Evolutionary conservation across 495 filamentous ascomycete species (phyloP), one percentile per base, ranked within the genome.

Genomic region (Cetradonia linearis): DNA sequence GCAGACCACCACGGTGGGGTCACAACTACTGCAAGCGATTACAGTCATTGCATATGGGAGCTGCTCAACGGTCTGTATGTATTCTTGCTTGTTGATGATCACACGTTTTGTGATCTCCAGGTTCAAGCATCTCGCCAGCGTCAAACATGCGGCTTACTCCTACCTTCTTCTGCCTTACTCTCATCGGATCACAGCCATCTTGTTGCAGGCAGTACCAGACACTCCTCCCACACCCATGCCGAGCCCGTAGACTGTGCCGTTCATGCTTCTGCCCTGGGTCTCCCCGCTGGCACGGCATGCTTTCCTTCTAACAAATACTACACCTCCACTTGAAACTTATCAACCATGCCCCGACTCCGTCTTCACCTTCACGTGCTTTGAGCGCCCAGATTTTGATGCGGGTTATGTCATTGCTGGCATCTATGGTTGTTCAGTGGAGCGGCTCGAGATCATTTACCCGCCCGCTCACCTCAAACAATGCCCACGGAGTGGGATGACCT

Each of bases 401-500:
- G 20, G 14, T 40, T 20, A 18, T n/a, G 20, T 56, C n/a, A 25
- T 31, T 18, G 23, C 36, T 40, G 23, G 25, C 3, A 28, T 2
- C 14, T 23, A 58, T 42, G 57, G 10, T 27, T 23, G 37, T 20
- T 42, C 11, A 57, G n/a, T 59, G 57, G 57, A 38, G 57, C 57
- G 57, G 57, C 46, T 59, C 34, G n/a, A 59, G 1, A 30, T 25
- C 36, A 34, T 47, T 52, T 59, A 59, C 36, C 23, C 57, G 34
- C 31, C 47, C 33, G 46, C 49, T 40, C 57, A 59, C 30, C 56
- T 50, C 46, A 59, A 59, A 59, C 57, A 53, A 8, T 11, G 36
- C 44, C 56, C 33, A 20, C 33, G 28, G 23, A 38, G 46, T 38
- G 27, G 30, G 40, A 47, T 38, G n/a, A 31, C 13, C 57, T 52